These are phyloP conservation scores for Saitozyma podzolica DNA, from an alignment of 768 basidiomycete species.

Conservation along the genomic window DNA sequence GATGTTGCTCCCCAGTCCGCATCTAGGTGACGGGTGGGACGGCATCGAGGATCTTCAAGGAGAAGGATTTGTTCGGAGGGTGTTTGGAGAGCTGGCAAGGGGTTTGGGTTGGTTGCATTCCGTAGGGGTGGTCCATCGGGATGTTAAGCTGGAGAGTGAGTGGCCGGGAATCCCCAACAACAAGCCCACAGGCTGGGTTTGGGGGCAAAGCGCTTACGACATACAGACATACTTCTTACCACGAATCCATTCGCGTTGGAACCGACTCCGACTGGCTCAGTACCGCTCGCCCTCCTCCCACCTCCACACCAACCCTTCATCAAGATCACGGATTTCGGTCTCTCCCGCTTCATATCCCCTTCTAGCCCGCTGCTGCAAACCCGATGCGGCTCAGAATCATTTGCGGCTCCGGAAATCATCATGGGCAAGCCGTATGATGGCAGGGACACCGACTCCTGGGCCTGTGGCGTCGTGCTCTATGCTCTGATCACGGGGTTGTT, in stretches of 20 bases:
- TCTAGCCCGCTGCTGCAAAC: constrained; percentile 66
- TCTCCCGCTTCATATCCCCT: constrained; percentile 78
- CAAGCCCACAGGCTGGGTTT: too few relatives aligned
- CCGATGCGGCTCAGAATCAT: constrained; percentile 83
- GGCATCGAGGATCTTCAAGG: constrained; percentile 12
- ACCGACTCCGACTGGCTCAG: neutral
- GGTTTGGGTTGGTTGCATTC: constrained; percentile 87
- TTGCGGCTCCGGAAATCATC: constrained; percentile 64
- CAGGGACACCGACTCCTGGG: constrained; percentile 83
- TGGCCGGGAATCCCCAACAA: constrained; percentile 11
- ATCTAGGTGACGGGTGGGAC: neutral
- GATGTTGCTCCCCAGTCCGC: constrained; percentile 32
- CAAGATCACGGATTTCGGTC: constrained; percentile 84
- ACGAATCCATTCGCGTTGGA: constrained; percentile 54
- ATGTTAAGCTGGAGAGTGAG: constrained; percentile 74
- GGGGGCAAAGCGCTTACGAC: too few relatives aligned
- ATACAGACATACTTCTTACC: constrained; percentile 73
- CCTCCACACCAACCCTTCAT: constrained; percentile 59
- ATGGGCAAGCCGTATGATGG: constrained; percentile 71
- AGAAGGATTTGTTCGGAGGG: constrained; percentile 61
- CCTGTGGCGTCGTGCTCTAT: constrained; percentile 82
- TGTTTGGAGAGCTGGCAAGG: constrained; percentile 73
- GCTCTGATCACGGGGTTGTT: constrained; percentile 69
- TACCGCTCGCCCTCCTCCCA: constrained; percentile 40
- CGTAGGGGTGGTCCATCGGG: constrained; percentile 80